A percentile compares a stretch with the other conserved stretches of the same genome.
Evolutionary conservation across 208 protist genomes (phyloP).

Genomic region (Trypanosoma rangeli): DNA sequence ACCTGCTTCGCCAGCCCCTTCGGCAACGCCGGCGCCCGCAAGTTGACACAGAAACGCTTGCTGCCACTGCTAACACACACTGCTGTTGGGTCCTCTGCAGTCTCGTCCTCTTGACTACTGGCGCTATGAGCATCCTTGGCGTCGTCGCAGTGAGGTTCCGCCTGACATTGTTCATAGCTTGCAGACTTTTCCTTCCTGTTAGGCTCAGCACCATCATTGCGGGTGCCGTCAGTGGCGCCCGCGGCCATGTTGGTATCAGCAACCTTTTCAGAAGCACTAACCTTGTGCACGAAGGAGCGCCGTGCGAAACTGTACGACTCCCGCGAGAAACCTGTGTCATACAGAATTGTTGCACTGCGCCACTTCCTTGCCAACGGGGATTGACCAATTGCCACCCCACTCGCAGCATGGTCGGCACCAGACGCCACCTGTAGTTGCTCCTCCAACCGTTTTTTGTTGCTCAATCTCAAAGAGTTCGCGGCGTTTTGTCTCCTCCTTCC

Average conservation of each 20-base stretch:
- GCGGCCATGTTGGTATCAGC: neutral
- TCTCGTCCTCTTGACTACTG: constrained; percentile 6
- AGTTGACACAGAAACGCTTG: constrained; percentile 52
- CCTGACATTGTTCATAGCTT: constrained; percentile 4
- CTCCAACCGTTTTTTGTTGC: constrained; percentile 58
- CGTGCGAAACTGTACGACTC: constrained; percentile 46
- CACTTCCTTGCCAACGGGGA: neutral
- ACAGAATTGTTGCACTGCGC: constrained; percentile 44
- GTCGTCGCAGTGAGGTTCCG: constrained; percentile 22
- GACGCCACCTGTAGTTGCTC: constrained; percentile 30
- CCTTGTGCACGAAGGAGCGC: constrained; percentile 34
- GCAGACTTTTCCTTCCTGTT: neutral
- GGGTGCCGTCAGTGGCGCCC: neutral
- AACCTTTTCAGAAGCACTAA: neutral
- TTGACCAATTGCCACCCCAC: neutral
- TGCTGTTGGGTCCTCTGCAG: constrained; percentile 36
- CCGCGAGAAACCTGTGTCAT: constrained; percentile 45
- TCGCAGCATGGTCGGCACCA: neutral
- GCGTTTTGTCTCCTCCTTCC: constrained; percentile 84
- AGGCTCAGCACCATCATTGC: neutral
- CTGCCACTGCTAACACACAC: constrained; percentile 3
- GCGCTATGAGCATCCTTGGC: constrained; percentile 2
- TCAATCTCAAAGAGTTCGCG: constrained; percentile 69
- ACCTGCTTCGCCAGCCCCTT: constrained; percentile 39
- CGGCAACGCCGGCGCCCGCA: constrained; percentile 61